Base-by-base conservation (phyloP, 257 asterid species). In the Jacaranda copaia region DNA sequence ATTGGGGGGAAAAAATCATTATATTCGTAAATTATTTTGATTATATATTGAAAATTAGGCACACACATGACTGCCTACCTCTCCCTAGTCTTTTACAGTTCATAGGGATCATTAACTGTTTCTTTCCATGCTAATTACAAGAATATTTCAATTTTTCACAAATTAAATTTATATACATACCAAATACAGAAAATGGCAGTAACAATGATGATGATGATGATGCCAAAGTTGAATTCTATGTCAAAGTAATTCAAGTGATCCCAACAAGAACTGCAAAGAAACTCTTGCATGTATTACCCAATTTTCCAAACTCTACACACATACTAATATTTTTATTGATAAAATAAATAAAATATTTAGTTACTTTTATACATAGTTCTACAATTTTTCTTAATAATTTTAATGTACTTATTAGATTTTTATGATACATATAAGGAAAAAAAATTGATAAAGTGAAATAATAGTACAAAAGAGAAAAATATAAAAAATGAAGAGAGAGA, bases 171-270 rank as follows among this genome's bases (percentile, higher is more conserved):
- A 43, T 0, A 45, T 10, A n/a, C 25, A 59, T 15, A 65, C 2
- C 45, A n/a, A 8, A 16, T 1, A 8, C 18, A 38, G 25, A n/a
- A 76, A 63, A 55, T 39, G 42, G 16, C 40, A 38, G 3, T 11
- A 38, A 4, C 51, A 25, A 25, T 25, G 32, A 25, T 25, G 32
- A 25, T 25, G 32, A 25, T 25, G 32, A 55, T 6, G 20, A 7
- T 19, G 7, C 64, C 69, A 38, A 18, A 57, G 40, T 40, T 3
- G 9, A 40, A 72, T 45, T 59, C 57, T 42, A 25, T 9, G 46
- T 36, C 40, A 53, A 58, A 1, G 6, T 38, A 79, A 74, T 53
- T 53, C 19, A 71, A 72, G 25, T 35, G 13, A 45, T 38, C 57
- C 11, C 11, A 35, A 56, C 8, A 13, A 1, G 4, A 39, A 8